phyloP scores from a whole-genome alignment of 495 filamentous ascomycete genomes.

The Neurospora sp. region DNA sequence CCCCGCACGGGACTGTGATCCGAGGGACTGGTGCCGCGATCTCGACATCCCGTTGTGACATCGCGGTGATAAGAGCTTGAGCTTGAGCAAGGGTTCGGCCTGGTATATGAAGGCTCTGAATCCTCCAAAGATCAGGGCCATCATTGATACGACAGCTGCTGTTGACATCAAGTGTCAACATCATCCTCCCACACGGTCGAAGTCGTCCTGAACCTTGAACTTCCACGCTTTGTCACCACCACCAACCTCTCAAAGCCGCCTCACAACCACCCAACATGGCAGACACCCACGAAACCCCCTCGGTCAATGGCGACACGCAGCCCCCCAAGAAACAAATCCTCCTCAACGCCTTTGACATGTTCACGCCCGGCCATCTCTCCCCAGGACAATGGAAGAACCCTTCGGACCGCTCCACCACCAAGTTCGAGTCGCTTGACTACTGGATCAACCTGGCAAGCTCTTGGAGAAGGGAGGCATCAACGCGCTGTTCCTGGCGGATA shows the following conservation, averaged over 20 bases:
- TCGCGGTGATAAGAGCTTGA: not conserved
- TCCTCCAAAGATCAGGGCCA: not conserved
- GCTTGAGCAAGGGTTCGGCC: not conserved
- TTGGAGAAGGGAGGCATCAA: constrained; percentile 50
- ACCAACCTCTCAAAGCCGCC: not conserved
- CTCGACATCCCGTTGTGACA: not conserved
- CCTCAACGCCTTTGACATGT: constrained; percentile 40
- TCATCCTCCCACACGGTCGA: not conserved
- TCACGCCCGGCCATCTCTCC: constrained; percentile 31
- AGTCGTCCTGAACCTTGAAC: not conserved
- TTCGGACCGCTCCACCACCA: constrained; percentile 44
- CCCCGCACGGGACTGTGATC: not conserved
- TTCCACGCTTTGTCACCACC: not conserved
- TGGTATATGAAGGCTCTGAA: not conserved
- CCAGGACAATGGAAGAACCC: constrained; percentile 46
- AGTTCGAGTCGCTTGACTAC: constrained; percentile 42
- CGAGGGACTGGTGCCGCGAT: not conserved
- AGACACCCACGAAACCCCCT: not conserved
- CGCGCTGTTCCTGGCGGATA: constrained; percentile 52
- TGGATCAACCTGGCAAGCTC: constrained; percentile 50
- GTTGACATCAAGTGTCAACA: not conserved
- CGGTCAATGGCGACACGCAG: not conserved
- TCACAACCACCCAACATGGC: not conserved
- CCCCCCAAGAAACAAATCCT: constrained; percentile 28
- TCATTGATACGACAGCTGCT: not conserved